Conservation (phyloP, 345 rosid genomes). For the Psidium friedrichsthalianum region DNA sequence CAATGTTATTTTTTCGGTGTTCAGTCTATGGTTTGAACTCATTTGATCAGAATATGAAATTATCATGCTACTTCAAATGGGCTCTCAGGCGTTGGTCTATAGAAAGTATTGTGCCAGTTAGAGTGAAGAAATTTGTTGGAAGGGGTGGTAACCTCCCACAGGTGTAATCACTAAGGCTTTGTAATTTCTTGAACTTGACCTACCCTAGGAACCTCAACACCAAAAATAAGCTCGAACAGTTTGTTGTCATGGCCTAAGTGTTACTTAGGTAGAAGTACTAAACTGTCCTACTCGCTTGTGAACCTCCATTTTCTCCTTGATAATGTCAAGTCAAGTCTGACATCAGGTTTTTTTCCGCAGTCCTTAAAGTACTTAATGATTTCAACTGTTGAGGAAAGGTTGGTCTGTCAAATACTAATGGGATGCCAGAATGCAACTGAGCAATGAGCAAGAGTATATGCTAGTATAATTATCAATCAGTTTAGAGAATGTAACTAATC, state of each 20-base stretch:
- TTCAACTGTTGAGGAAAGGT: not conserved
- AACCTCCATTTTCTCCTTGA: not conserved
- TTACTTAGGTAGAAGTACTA: not conserved
- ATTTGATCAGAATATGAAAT: not conserved
- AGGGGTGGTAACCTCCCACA: not conserved
- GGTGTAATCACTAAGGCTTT: not conserved
- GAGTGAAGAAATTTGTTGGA: not conserved
- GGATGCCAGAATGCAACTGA: not conserved
- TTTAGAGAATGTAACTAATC: not conserved
- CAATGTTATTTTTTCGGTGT: not conserved
- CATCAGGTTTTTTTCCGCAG: not conserved
- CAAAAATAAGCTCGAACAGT: not conserved
- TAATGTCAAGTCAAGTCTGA: not conserved
- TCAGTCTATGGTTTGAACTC: not conserved
- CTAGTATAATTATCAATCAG: not conserved
- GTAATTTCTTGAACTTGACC: not conserved
- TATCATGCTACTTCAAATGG: not conserved
- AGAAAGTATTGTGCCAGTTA: not conserved
- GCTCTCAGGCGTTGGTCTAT: not conserved
- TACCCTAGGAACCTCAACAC: not conserved
- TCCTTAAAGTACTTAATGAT: not conserved
- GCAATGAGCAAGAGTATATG: not conserved
- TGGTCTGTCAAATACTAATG: not conserved
- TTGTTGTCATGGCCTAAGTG: not conserved
- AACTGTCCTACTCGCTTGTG: not conserved